phyloP scores from a whole-genome alignment of 1,284 basidiomycete species.

The Hymenochaete sp. region DNA sequence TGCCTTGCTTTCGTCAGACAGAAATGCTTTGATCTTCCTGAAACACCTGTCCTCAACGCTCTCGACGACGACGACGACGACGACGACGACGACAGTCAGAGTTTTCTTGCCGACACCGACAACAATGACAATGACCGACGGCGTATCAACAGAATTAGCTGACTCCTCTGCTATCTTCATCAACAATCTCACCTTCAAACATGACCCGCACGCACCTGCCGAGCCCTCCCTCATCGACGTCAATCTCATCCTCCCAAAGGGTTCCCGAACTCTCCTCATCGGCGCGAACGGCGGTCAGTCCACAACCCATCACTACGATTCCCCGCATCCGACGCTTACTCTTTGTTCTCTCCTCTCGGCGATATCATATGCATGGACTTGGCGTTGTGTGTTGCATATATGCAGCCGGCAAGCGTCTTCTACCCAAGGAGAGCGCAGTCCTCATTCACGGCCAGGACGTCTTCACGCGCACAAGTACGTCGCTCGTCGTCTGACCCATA shows the following conservation, averaged over 20 bases:
- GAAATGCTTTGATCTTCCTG: too few species aligned
- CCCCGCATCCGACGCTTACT: neutral
- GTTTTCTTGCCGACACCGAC: neutral
- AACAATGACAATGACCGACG: neutral
- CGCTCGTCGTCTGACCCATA: too few species aligned
- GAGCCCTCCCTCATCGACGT: slow-evolving; percentile 57
- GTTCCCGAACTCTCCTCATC: slow-evolving; percentile 75
- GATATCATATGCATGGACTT: too few species aligned
- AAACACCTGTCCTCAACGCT: neutral
- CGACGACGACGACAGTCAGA: neutral
- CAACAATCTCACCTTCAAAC: slow-evolving; percentile 54
- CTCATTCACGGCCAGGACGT: slow-evolving; percentile 77
- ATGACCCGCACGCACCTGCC: slow-evolving; percentile 32
- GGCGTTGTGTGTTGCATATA: too few species aligned
- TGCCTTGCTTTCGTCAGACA: too few species aligned
- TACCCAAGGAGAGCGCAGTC: slow-evolving; percentile 49
- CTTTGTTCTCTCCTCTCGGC: slow-evolving; percentile 1
- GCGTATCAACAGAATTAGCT: slow-evolving; percentile 21
- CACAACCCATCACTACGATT: neutral
- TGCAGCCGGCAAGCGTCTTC: slow-evolving; percentile 85
- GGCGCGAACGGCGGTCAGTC: slow-evolving; percentile 84
- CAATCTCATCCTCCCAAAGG: slow-evolving; percentile 56
- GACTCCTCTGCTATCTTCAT: slow-evolving; percentile 53
- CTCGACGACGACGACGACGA: neutral
- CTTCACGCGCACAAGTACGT: slow-evolving; percentile 42